Base-by-base conservation (phyloP, 2,329 filamentous ascomycete genomes). In the Drechmeria coniospora region DNA sequence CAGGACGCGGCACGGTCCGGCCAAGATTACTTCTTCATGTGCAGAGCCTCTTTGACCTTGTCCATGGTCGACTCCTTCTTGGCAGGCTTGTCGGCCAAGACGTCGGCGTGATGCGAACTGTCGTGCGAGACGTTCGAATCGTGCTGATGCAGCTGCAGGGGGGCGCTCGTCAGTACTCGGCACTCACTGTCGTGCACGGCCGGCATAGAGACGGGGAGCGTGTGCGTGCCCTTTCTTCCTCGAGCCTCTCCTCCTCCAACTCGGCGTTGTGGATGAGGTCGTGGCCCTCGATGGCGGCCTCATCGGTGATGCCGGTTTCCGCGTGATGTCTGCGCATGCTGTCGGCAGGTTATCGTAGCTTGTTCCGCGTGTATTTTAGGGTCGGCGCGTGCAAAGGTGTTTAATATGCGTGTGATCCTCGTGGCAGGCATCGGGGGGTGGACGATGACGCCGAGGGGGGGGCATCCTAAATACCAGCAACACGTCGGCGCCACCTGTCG, bases 211-310 rank as follows among this genome's bases (percentile, higher is more conserved):
- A 11, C 6, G 8, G 10, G 9, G 20, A 7, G 8, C 11, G n/a
- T 14, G n/a, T 16, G 7, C 26, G 16, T 27, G 18, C 29, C 18
- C 15, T 23, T 12, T 32, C 26, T 14, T 32, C 30, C 14, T 32
- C 29, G n/a, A n/a, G n/a, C 21, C 16, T 25, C 12, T 32, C 27
- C n/a, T 32, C 31, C 15, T 32, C 30, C 1, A 41, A n/a, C 27
- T 53, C 50, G 17, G 49, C 50, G 4, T 40, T 29, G 26, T 52
- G 47, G 12, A 53, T 53, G 24, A 53, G 39, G 12, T 53, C 50
- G 25, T 53, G 50, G 6, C 33, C 32, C 29, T 50, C 49, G 6
- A 44, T 28, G 11, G 49, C 50, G 15, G 39, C 43, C 36, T 50
- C 45, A 21, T 51, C 48, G 1, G 40, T 32, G 24, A 48, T 39